A percentile compares a stretch with the other conserved stretches of the same genome.
phyloP scores from a whole-genome alignment of 108 stramenopile genomes.

The Chaetoceros muelleri region DNA sequence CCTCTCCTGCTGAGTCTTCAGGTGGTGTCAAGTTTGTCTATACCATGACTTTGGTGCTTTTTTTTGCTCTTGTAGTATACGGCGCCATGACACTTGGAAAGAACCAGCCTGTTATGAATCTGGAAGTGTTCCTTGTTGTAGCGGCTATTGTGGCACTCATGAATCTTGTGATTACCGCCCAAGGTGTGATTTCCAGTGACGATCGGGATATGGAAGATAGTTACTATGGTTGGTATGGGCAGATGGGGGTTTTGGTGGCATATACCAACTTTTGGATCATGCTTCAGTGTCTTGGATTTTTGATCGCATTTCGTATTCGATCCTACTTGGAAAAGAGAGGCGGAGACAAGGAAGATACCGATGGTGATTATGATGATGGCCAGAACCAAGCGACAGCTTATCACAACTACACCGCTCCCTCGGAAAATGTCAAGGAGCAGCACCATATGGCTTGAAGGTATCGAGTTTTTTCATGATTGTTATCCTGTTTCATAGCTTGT shows the following conservation, averaged over 20 bases:
- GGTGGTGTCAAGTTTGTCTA: constrained; percentile 41
- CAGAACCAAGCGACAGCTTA: too few species aligned
- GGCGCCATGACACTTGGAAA: constrained; percentile 25
- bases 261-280: constrained; percentile 45
- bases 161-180: constrained; percentile 31
- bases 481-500: too few species aligned
- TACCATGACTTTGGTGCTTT: constrained; percentile 36
- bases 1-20: constrained; percentile 2
- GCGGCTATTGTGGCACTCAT: constrained; percentile 33
- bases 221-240: constrained; percentile 43
- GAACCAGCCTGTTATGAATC: constrained; percentile 10
- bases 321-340: too few species aligned
- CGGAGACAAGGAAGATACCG: too few species aligned
- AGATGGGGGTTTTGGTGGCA: constrained; percentile 40
- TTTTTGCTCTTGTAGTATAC: constrained; percentile 30
- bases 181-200: constrained; percentile 38
- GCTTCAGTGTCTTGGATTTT: too few species aligned
- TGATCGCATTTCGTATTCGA: too few species aligned
- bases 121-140: constrained; percentile 26
- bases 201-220: constrained; percentile 30
- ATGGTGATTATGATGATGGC: too few species aligned
- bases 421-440: too few species aligned
- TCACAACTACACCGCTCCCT: too few species aligned
- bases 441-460: too few species aligned
- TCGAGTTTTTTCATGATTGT: too few species aligned